Conservation (phyloP, 441 rosid species). For the Erysimum cheiri region DNA sequence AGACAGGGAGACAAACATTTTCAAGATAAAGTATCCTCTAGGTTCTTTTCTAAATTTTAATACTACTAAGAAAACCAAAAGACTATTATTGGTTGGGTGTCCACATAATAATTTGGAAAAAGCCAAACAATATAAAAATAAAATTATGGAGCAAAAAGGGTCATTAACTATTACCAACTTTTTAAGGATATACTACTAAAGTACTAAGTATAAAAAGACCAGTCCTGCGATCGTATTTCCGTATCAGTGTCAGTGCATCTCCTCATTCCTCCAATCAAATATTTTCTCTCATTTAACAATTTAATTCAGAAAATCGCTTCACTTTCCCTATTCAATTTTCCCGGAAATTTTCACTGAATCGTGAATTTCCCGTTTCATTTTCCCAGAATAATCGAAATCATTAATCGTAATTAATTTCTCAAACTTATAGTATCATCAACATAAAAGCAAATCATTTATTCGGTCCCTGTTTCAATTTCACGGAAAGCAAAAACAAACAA, state of each 20-base stretch:
- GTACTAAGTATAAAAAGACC: neutral
- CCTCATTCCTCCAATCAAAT: constrained; percentile 21
- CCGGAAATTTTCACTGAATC: constrained; percentile 3
- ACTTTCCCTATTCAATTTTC: constrained; percentile 30
- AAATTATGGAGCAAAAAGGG: neutral
- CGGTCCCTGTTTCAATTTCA: constrained; percentile 2
- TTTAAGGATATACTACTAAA: constrained; percentile 8
- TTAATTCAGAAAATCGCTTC: constrained; percentile 18
- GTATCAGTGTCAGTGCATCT: constrained; percentile 27
- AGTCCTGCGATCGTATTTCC: neutral
- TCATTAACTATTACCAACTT: neutral
- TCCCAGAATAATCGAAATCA: neutral
- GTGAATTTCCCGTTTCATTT: constrained; percentile 9
- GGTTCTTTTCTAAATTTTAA: neutral
- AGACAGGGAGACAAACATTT: constrained; percentile 28
- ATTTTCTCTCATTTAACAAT: neutral
- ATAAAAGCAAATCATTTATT: neutral
- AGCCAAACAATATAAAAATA: neutral
- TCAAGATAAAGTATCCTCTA: neutral
- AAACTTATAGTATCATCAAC: neutral
- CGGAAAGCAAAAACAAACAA: neutral
- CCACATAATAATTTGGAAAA: neutral
- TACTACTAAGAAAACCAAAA: neutral
- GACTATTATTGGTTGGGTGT: constrained; percentile 8
- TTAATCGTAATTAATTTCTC: constrained; percentile 2